A percentile compares a stretch with the other conserved stretches of the same genome.
Conservation (phyloP, 1,284 basidiomycete species). For the Sporisorium scitamineum region DNA sequence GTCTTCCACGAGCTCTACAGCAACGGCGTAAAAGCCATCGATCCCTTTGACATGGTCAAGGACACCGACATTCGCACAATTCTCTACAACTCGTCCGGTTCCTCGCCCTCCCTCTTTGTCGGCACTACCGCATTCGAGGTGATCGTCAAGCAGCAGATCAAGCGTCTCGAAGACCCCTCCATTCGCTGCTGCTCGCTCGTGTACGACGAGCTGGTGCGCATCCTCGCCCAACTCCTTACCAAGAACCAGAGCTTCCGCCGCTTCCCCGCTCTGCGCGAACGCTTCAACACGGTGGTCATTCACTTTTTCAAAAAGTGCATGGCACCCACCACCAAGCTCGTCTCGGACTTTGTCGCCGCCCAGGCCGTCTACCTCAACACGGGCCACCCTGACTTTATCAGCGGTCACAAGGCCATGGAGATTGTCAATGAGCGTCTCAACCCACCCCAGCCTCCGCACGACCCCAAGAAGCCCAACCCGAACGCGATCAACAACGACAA, state of each 20-base stretch:
- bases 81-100: conserved; percentile 97
- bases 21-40: conserved; percentile 87
- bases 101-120: conserved; percentile 93
- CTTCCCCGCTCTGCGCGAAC: conserved; percentile 91
- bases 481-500: conserved; percentile 87
- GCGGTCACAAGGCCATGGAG: conserved; percentile 94
- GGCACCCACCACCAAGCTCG: conserved; percentile 94
- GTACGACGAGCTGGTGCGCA: conserved; percentile 99
- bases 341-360: conserved; percentile 93
- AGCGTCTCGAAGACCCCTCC: conserved; percentile 91
- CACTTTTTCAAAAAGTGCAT: conserved; percentile 94
- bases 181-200: conserved; percentile 96
- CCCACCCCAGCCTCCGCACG: conserved; percentile 70
- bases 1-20: conserved; percentile 99
- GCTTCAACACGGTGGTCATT: conserved; percentile 93
- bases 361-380: conserved; percentile 99
- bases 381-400: conserved; percentile 91
- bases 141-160: conserved; percentile 98
- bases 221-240: conserved; percentile 96
- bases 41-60: conserved; percentile 89
- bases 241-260: conserved; percentile 91
- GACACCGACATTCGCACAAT: conserved; percentile 97
- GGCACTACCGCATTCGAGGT: conserved; percentile 98
- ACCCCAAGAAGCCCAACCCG: conserved; percentile 61
- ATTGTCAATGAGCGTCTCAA: conserved; percentile 85